phyloP scores from a whole-genome alignment of 2,329 filamentous ascomycete genomes.

The Cercospora zeina region DNA sequence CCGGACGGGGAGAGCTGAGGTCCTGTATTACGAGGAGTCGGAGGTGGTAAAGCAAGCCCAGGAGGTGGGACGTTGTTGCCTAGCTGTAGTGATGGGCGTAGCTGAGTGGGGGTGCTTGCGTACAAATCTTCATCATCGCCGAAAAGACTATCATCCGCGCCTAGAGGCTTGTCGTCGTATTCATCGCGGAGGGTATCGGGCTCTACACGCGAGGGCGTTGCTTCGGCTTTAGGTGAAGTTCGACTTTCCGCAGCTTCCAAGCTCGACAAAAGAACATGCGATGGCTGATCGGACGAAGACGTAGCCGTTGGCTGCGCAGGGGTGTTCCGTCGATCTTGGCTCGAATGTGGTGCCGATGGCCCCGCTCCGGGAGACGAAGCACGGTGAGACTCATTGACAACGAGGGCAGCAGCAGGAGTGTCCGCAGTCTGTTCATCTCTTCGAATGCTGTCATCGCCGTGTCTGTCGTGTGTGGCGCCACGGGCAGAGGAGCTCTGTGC shows the following conservation, averaged over 20 bases:
- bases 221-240: background rate
- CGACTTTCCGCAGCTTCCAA: background rate
- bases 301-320: background rate
- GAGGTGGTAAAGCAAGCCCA: background rate
- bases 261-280: background rate
- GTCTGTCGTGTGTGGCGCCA: background rate
- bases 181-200: background rate
- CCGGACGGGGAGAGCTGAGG: background rate
- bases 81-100: background rate
- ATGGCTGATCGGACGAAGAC: background rate
- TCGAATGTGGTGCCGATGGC: background rate
- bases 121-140: constrained; percentile 6
- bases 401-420: background rate
- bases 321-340: background rate
- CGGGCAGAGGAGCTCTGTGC: background rate
- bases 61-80: background rate
- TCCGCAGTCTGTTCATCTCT: background rate
- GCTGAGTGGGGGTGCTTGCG: background rate
- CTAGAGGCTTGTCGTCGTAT: background rate
- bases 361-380: background rate
- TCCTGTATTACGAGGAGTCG: constrained; percentile 6
- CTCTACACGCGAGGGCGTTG: background rate
- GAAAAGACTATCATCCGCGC: background rate
- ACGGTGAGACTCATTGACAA: background rate
- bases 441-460: background rate